Conservation (phyloP, 257 asterid species). For the Echium plantagineum region DNA sequence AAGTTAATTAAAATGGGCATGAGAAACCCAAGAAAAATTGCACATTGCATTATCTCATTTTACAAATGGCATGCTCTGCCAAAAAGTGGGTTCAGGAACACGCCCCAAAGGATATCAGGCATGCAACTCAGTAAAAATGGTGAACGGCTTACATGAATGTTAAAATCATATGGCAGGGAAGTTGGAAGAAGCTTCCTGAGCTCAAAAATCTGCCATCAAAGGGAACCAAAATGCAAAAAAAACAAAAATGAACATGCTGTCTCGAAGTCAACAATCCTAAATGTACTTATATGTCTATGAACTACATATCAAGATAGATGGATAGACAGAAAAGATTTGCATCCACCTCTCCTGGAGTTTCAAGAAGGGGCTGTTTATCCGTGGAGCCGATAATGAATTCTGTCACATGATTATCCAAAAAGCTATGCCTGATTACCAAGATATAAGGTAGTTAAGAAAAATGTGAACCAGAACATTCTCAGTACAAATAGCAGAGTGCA, state of each 20-base stretch:
- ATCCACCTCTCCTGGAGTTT: constrained; percentile 88
- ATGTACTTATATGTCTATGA: background rate
- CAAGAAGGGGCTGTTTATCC: constrained; percentile 67
- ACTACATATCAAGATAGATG: background rate
- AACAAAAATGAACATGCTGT: background rate
- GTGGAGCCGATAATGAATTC: constrained; percentile 62
- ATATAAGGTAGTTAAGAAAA: constrained; percentile 9
- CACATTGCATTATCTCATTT: background rate
- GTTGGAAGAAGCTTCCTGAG: constrained; percentile 92
- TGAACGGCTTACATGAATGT: constrained; percentile 59
- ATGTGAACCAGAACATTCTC: constrained; percentile 1
- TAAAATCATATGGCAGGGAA: constrained; percentile 70
- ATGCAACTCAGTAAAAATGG: background rate
- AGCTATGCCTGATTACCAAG: constrained; percentile 39
- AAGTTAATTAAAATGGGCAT: background rate
- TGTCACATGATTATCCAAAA: constrained; percentile 37
- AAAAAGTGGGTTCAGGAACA: background rate
- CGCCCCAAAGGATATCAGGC: background rate
- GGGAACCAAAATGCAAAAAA: constrained; percentile 6
- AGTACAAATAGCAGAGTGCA: background rate
- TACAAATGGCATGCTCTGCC: background rate
- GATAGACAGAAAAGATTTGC: background rate
- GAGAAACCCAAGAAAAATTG: background rate
- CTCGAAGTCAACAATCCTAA: background rate
- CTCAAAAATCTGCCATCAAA: constrained; percentile 56